These are phyloP conservation scores for Phytophthora pinifolia DNA, from an alignment of 352 stramenopile genomes.

Conservation along the genomic window DNA sequence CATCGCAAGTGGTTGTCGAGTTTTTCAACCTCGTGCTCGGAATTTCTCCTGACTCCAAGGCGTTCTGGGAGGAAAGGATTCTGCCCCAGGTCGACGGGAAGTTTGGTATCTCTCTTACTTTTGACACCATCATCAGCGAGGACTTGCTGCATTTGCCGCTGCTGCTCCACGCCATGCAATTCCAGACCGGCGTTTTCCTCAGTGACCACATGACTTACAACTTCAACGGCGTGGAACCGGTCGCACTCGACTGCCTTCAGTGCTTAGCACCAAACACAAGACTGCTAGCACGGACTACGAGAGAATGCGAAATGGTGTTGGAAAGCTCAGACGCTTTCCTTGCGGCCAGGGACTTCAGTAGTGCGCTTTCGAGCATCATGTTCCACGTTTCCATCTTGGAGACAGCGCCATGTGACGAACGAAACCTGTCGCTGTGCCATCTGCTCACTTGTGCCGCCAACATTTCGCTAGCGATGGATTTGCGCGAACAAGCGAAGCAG, in stretches of 20 bases:
- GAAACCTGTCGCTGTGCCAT: conserved; percentile 33
- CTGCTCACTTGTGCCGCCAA: conserved; percentile 44
- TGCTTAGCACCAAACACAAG: conserved; percentile 20
- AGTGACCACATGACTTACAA: conserved; percentile 36
- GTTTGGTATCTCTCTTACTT: conserved; percentile 34
- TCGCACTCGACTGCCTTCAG: conserved; percentile 27
- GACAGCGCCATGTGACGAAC: conserved; percentile 28
- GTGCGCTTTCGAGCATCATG: conserved; percentile 38
- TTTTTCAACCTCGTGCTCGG: conserved; percentile 68
- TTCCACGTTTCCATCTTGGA: conserved; percentile 47
- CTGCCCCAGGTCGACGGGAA: conserved; percentile 43
- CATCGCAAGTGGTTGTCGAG: conserved; percentile 28
- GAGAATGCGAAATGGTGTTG: conserved; percentile 29
- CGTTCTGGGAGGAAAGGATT: conserved; percentile 57
- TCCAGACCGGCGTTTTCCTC: conserved; percentile 34
- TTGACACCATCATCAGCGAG: conserved; percentile 40
- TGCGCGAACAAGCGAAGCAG: conserved; percentile 23
- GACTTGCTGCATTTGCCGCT: conserved; percentile 53
- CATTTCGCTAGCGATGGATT: conserved; percentile 35
- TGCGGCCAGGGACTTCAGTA: conserved; percentile 20
- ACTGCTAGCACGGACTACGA: conserved; percentile 27
- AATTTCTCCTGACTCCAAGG: conserved; percentile 24
- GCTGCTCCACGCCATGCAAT: conserved; percentile 49
- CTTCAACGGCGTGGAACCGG: conserved; percentile 31
- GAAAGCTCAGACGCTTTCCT: conserved; percentile 24